Percentiles rank a stretch among this genome's conserved stretches.
phyloP scores from a whole-genome alignment of 228 moss, liverwort and hornwort species.

The Sphagnum magellanicum region DNA sequence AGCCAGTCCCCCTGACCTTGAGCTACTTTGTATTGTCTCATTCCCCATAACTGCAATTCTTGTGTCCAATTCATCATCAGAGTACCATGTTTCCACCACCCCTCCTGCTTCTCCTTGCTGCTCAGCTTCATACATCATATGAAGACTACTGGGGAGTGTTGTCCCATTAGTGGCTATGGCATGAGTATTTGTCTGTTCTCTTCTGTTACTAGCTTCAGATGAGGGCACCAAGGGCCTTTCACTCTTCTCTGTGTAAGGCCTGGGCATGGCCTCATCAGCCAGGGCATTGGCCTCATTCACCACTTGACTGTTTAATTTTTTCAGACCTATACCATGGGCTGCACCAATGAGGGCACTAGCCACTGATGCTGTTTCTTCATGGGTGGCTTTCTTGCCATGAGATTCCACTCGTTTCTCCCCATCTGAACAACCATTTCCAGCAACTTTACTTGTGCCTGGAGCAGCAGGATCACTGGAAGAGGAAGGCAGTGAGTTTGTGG shows the following conservation, averaged over 20 bases:
- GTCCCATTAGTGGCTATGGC: conserved; percentile 15
- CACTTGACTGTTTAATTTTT: conserved; percentile 13
- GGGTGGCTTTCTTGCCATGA: conserved; percentile 10
- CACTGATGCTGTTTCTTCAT: conserved; percentile 6
- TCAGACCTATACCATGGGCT: conserved; percentile 9
- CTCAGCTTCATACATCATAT: conserved; percentile 21
- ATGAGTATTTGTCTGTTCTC: conserved; percentile 15
- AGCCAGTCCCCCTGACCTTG: conserved; percentile 57
- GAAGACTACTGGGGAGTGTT: conserved; percentile 7
- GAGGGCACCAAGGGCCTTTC: conserved; percentile 16
- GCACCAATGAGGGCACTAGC: conserved; percentile 9
- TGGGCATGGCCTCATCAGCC: conserved; percentile 18
- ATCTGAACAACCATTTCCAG: conserved; percentile 7
- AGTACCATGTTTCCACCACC: conserved; percentile 15
- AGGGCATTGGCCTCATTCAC: conserved; percentile 22
- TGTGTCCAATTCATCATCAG: conserved; percentile 29
- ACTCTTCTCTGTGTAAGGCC: conserved; percentile 18
- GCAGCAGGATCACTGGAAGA: conserved; percentile 5
- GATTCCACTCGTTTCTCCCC: conserved; percentile 25
- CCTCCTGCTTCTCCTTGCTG: conserved; percentile 7
- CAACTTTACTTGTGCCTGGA: conserved; percentile 15
- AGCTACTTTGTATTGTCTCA: conserved; percentile 37
- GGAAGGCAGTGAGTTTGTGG: conserved; percentile 24
- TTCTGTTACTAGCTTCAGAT: conserved; percentile 24
- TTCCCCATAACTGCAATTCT: conserved; percentile 10